Evolutionary conservation across 371 early-diverging fungal genomes (phyloP).

Genomic region (Entomophthora muscae): DNA sequence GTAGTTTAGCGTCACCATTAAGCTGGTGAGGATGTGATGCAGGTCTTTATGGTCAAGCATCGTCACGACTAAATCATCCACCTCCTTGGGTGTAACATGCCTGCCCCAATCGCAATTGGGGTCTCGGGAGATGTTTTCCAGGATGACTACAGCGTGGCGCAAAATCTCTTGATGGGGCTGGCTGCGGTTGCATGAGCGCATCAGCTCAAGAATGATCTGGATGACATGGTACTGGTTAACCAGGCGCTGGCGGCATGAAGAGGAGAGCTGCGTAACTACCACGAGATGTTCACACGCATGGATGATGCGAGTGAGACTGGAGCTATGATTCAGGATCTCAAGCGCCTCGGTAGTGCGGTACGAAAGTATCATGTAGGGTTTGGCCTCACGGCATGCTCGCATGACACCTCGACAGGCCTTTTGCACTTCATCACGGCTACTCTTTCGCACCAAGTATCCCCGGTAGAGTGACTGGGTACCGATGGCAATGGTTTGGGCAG

Average conservation of each 20-base stretch:
- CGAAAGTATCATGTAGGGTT: constrained; percentile 19
- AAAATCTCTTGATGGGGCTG: constrained; percentile 21
- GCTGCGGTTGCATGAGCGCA: constrained; percentile 19
- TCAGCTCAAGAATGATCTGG: constrained; percentile 17
- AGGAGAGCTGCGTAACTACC: constrained; percentile 19
- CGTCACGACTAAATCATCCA: neutral
- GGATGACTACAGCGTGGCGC: constrained; percentile 17
- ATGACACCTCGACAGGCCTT: constrained; percentile 11
- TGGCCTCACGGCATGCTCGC: constrained; percentile 8
- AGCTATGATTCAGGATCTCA: constrained; percentile 12
- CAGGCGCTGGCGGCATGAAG: constrained; percentile 18
- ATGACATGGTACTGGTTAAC: constrained; percentile 18
- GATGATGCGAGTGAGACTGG: neutral
- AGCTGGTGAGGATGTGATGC: neutral
- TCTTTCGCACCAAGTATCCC: neutral
- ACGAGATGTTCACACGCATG: constrained; percentile 10
- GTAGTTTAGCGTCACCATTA: neutral
- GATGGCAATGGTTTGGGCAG: neutral
- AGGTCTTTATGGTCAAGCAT: neutral
- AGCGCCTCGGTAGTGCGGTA: constrained; percentile 20
- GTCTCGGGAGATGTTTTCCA: constrained; percentile 17
- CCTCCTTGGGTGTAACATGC: neutral
- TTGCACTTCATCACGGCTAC: neutral
- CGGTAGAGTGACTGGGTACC: neutral
- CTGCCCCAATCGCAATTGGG: constrained; percentile 5